These are phyloP conservation scores for Leptographium flavum DNA, from an alignment of 2,329 filamentous ascomycete genomes.

Conservation along the genomic window DNA sequence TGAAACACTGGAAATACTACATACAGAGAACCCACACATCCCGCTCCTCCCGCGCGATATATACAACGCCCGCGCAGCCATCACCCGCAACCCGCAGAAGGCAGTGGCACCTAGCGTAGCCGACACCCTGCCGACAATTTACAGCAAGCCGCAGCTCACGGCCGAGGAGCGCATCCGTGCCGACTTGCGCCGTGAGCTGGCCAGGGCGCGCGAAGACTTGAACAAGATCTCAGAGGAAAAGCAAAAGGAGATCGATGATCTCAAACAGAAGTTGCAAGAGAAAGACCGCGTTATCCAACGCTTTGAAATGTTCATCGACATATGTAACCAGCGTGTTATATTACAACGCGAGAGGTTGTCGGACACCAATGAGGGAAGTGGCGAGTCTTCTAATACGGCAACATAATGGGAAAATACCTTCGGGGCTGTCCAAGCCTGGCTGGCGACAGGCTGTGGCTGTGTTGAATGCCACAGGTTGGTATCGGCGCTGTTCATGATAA, in stretches of 20 bases:
- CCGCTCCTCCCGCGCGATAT: conserved; percentile 51
- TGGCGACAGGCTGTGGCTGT: not conserved
- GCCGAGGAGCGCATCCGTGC: conserved; percentile 50
- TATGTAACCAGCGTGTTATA: conserved; percentile 53
- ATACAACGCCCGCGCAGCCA: conserved; percentile 52
- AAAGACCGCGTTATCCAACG: conserved; percentile 48
- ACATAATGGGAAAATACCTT: not conserved
- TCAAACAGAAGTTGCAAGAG: conserved; percentile 46
- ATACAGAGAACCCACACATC: conserved; percentile 48
- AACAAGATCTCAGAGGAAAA: conserved; percentile 40
- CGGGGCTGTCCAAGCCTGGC: not conserved
- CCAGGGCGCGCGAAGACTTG: conserved; percentile 41
- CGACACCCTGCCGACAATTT: conserved; percentile 48
- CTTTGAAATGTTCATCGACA: conserved; percentile 58
- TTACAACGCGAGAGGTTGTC: conserved; percentile 41
- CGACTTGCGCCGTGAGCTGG: conserved; percentile 45
- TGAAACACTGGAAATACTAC: conserved; percentile 51
- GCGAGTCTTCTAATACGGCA: not conserved
- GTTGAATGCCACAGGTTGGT: not conserved
- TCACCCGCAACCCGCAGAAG: conserved; percentile 50
- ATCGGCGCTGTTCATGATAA: not conserved
- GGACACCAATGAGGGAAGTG: conserved; percentile 15
- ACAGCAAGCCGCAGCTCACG: conserved; percentile 49
- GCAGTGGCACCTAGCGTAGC: conserved; percentile 44
- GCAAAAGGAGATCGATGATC: conserved; percentile 40